Base-by-base conservation (phyloP, 345 rosid species). In the Microcos paniculata region DNA sequence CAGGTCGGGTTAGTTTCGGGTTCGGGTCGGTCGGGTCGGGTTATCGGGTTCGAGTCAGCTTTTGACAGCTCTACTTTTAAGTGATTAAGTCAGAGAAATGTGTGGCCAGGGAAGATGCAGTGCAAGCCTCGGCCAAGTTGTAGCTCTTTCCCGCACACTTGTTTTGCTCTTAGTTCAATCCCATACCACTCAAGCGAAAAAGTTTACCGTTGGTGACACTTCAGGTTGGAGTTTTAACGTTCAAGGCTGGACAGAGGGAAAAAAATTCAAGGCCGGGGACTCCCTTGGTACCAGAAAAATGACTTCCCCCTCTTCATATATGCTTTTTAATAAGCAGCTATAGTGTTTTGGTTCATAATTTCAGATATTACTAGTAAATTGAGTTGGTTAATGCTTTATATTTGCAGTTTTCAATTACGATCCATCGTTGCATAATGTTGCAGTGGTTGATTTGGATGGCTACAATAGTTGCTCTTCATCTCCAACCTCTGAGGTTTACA, bases 141-240 rank as follows among this genome's bases (percentile, higher is more conserved):
- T 56, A 42, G 12, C 28, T 23, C n/a, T 56, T 42, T 65, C 66
- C 38, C 24, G 19, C 30, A 42, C 43, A 28, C 46, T 76, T 13
- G 13, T 56, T 66, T 53, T 66, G 33, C 43, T 53, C 23, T 42
- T 30, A 1, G 21, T 66, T 55, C 26, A 43, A 4, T n/a, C n/a
- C 4, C 23, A 30, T 8, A 42, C 8, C 42, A 30, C 4, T 56
- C 16, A 28, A 14, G 72, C 65, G 3, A 8, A 48, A 35, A 52
- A 70, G 28, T 73, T 42, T 53, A 69, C 56, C 6, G 83, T 77
- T n/a, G 83, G 80, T 43, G 83, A 55, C 33, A 33, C 74, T 33
- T 72, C 83, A 62, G 80, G 80, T 75, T 81, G 83, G 83, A 61
- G 61, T 45, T 77, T 43, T 72, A 68, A 24, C 68, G 18, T 62